Conservation (phyloP, 768 basidiomycete species). For the Mrakia frigida region DNA sequence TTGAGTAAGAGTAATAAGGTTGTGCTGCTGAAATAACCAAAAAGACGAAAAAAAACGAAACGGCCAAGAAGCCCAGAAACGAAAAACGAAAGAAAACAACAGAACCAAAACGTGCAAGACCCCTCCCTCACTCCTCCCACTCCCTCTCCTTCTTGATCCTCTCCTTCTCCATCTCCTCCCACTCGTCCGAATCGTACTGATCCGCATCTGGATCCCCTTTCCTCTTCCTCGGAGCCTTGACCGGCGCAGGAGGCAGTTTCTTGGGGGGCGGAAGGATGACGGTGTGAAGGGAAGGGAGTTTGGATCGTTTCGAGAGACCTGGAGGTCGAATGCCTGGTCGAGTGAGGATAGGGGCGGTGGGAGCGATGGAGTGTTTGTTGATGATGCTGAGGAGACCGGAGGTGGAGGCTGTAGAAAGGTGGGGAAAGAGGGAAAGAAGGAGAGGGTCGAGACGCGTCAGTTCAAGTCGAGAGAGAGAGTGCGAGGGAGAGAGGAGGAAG, state of each 20-base stretch:
- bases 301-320: constrained; percentile 14
- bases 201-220: constrained; percentile 24
- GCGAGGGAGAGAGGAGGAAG: background rate
- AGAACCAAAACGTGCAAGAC: background rate
- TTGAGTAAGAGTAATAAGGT: too few species aligned
- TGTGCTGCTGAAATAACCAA: too few species aligned
- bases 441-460: background rate
- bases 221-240: constrained; percentile 16
- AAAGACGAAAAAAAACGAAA: too few species aligned
- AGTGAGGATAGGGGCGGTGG: background rate
- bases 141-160: constrained; percentile 25
- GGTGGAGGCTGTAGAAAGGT: background rate
- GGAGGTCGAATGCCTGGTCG: background rate
- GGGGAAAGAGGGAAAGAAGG: background rate
- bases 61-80: too few species aligned
- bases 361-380: background rate
- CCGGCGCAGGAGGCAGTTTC: constrained; percentile 22
- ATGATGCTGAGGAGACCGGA: background rate
- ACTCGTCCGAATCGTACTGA: constrained; percentile 27
- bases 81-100: background rate
- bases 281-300: constrained; percentile 15
- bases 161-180: constrained; percentile 31
- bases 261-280: constrained; percentile 21
- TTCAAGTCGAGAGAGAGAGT: background rate
- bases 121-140: constrained; percentile 9